Conservation (phyloP, 164 flowering plant species). For the Nymphaea colorata region DNA sequence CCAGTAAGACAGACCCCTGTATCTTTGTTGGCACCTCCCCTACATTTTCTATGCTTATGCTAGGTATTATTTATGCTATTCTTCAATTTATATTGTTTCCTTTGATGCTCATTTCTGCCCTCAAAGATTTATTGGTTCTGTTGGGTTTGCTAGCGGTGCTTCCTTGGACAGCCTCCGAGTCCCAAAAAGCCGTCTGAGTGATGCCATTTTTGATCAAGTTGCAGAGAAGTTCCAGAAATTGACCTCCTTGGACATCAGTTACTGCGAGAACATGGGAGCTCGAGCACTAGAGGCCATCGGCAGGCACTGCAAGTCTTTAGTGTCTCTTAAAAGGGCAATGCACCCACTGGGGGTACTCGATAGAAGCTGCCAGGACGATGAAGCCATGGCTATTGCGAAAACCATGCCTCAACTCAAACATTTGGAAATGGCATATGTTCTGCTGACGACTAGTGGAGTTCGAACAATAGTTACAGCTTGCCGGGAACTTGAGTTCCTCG, state of each 20-base stretch:
- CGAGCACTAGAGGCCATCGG: constrained; percentile 48
- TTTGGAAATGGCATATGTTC: constrained; percentile 54
- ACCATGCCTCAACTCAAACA: constrained; percentile 71
- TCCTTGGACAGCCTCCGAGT: constrained; percentile 44
- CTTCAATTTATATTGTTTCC: neutral
- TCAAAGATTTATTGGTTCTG: neutral
- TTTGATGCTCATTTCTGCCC: neutral
- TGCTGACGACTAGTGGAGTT: constrained; percentile 19
- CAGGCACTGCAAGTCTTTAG: constrained; percentile 43
- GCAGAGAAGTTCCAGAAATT: constrained; percentile 33
- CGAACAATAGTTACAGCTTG: constrained; percentile 19
- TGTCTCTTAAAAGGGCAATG: constrained; percentile 39
- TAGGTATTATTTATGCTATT: neutral
- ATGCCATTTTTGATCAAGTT: constrained; percentile 37
- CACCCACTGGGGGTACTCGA: constrained; percentile 39
- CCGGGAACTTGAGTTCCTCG: constrained; percentile 40
- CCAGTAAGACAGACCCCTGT: neutral
- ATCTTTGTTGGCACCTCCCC: neutral
- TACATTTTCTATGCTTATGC: neutral
- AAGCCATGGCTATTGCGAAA: constrained; percentile 61
- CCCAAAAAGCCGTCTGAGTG: constrained; percentile 47
- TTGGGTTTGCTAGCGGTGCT: constrained; percentile 36
- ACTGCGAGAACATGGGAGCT: constrained; percentile 39
- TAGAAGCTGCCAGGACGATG: constrained; percentile 38
- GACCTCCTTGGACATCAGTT: constrained; percentile 53